Conservation (phyloP, 129 eudicot genomes). For the Saussurea involucrata region DNA sequence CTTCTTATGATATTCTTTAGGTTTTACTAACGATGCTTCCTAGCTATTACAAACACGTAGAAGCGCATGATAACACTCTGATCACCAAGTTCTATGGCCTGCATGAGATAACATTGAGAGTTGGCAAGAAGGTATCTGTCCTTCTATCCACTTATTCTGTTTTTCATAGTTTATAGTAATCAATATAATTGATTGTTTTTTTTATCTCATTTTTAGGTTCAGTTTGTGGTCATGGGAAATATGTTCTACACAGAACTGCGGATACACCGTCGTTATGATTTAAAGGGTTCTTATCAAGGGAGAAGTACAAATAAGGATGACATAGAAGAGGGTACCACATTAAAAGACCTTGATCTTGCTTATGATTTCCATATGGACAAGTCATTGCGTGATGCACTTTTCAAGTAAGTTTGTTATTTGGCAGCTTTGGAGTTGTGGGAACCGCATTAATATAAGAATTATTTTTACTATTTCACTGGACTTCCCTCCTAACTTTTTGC, state of each 20-base stretch:
- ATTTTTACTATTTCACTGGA: not conserved
- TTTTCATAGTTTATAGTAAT: not conserved
- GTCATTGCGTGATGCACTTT: conserved; percentile 66
- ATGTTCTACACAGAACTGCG: conserved; percentile 81
- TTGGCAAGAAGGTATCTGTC: conserved; percentile 63
- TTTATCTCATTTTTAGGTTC: conserved; percentile 46
- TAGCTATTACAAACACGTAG: conserved; percentile 64
- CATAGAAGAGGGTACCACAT: conserved; percentile 49
- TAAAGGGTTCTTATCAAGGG: conserved; percentile 80
- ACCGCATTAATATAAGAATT: not conserved
- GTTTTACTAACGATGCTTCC: conserved; percentile 85
- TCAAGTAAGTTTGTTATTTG: conserved; percentile 48
- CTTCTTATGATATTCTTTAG: conserved; percentile 26
- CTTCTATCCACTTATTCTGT: not conserved
- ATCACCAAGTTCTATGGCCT: conserved; percentile 84
- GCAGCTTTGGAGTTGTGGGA: not conserved
- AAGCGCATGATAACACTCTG: conserved; percentile 67
- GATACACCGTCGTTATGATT: conserved; percentile 80
- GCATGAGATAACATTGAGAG: conserved; percentile 50
- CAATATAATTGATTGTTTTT: not conserved
- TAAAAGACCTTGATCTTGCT: conserved; percentile 74
- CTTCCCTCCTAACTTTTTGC: conserved; percentile 21
- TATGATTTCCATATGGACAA: conserved; percentile 80
- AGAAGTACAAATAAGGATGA: conserved; percentile 61
- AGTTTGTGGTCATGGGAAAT: conserved; percentile 94